Base-by-base conservation (phyloP, 75 land plant species). In the Picea sitchensis region DNA sequence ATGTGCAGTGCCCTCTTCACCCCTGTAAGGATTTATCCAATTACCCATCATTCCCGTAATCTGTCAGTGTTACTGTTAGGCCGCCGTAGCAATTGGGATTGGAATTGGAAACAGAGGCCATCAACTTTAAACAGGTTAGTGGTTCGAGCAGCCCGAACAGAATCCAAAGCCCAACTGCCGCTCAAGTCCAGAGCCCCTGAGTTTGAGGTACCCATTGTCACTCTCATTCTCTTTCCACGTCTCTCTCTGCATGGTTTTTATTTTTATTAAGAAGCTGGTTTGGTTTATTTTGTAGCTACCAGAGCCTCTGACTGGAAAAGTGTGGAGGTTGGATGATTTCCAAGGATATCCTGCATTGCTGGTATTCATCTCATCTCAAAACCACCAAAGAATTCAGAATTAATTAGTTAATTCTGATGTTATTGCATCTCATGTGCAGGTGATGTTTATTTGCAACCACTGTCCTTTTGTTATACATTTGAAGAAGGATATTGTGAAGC, bases 261-360 rank as follows among this genome's bases (percentile, higher is more conserved):
- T 17, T 17, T 57, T 30, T 26, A 57, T 30, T 44, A 44, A 4
- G 30, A 13, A 58, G 58, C 31, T 3, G 32, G 58, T 75, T 30
- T 23, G 38, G 5, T 62, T 20, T 62, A 18, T 62, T 21, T n/a
- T 75, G 60, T 58, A 94, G 97, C 84, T 94, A 26, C 87, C 90
- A 60, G 98, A 95, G 85, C 95, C 98, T 58, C 83, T 95, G 69
- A 93, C 93, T 5, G 95, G 95, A 75, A 93, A 84, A 83, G 65
- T 79, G 47, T 93, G 98, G 93, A 88, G 75, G 61, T 81, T 93
- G 79, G 93, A 93, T 13, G 98, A 95, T 68, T 95, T 95, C 72
- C 91, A 95, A 78, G 54, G 82, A 30, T 82, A 84, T 75, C 93
- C 93, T 76, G 92, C 93, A 15, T 78, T 95, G 58, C 78, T 95